Conservation (phyloP, 1,284 basidiomycete species). For the Athelia psychrophila region DNA sequence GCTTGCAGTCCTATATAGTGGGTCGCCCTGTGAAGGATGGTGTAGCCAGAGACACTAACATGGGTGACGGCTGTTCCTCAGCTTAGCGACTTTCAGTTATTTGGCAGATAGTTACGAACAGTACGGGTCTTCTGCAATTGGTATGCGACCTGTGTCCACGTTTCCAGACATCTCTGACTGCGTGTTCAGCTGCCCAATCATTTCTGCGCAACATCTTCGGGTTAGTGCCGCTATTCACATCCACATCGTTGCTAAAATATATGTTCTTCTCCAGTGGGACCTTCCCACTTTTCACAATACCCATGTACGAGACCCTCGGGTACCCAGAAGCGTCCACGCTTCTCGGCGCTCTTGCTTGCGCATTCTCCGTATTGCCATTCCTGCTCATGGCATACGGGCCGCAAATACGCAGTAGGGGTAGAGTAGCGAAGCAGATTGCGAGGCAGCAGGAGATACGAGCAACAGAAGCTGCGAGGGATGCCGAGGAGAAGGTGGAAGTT, state of each 20-base stretch:
- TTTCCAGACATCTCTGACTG: background rate
- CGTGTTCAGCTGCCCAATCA: background rate
- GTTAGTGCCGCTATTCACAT: background rate
- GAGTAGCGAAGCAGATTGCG: background rate
- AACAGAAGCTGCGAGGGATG: background rate
- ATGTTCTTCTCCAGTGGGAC: background rate
- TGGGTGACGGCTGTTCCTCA: background rate
- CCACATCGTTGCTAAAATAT: background rate
- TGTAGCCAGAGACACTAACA: background rate
- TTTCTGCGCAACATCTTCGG: background rate
- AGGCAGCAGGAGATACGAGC: background rate
- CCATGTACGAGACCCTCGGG: background rate
- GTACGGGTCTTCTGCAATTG: background rate
- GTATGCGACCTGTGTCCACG: background rate
- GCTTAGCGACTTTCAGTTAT: background rate
- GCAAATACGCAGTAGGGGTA: background rate
- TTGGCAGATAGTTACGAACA: background rate
- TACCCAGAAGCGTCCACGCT: background rate
- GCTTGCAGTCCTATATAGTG: slow-evolving; percentile 2
- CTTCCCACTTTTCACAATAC: background rate
- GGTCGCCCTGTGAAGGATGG: background rate
- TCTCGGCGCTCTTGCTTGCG: background rate
- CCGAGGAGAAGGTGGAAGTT: background rate
- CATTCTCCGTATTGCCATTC: background rate
- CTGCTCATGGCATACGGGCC: background rate